A percentile compares a stretch with the other conserved stretches of the same genome.
phyloP scores from a whole-genome alignment of 208 protist species.

The Wallacemonas rigidus region DNA sequence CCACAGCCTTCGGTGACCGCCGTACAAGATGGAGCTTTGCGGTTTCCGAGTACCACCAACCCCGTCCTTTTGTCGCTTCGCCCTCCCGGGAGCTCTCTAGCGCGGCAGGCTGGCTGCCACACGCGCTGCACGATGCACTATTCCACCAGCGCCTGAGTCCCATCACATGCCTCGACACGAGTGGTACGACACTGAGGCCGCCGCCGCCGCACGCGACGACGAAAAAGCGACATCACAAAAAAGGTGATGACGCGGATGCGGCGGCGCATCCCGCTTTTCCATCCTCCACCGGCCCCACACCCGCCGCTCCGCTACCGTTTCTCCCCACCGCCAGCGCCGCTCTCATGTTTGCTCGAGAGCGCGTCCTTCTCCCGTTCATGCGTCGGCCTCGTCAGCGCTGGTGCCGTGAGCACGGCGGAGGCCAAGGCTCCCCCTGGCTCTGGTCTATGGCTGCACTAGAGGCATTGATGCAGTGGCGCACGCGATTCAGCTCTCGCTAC shows the following conservation, averaged over 20 bases:
- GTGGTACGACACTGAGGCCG: neutral
- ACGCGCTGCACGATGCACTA: conserved; percentile 11
- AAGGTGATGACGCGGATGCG: too few relatives aligned
- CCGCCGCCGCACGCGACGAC: too few relatives aligned
- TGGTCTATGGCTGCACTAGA: conserved; percentile 38
- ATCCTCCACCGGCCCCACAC: too few relatives aligned
- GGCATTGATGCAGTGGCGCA: conserved; percentile 30
- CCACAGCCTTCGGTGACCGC: neutral
- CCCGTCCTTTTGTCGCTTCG: neutral
- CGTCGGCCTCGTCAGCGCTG: conserved; percentile 17
- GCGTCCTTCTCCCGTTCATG: conserved; percentile 47
- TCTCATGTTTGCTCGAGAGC: conserved; percentile 33
- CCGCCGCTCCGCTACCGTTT: neutral
- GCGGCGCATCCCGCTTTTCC: neutral
- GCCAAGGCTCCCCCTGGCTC: conserved; percentile 18
- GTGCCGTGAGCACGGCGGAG: neutral
- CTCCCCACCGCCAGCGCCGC: conserved; percentile 6
- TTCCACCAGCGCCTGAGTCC: neutral
- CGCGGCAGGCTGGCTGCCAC: neutral
- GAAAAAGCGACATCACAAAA: too few relatives aligned
- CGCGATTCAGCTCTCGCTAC: conserved; percentile 12
- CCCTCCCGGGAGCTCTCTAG: neutral
- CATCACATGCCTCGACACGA: neutral
- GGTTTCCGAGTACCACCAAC: neutral
- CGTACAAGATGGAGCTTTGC: neutral